These are phyloP conservation scores for Vitis hybrid DNA, from an alignment of 177 flowering plant species.

Conservation along the genomic window DNA sequence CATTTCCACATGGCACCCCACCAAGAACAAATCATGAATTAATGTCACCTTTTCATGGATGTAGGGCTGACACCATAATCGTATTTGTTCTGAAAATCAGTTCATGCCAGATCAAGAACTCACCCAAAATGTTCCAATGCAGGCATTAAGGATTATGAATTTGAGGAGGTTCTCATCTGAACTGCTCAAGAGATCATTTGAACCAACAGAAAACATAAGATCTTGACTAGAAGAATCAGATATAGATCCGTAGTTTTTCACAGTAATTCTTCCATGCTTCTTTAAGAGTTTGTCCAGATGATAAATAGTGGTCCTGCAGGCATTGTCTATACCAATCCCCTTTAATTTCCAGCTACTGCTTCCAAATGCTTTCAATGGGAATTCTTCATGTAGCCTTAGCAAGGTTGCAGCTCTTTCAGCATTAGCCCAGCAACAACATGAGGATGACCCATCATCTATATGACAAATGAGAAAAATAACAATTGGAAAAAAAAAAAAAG, in stretches of 20 bases:
- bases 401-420: slow-evolving; percentile 64
- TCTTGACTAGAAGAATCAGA: slow-evolving; percentile 52
- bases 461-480: background rate
- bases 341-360: slow-evolving; percentile 22
- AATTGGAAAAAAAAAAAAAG: background rate
- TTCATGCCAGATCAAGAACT: slow-evolving; percentile 23
- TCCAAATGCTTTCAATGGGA: slow-evolving; percentile 19
- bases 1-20: no score
- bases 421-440: slow-evolving; percentile 81
- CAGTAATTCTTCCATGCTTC: slow-evolving; percentile 50
- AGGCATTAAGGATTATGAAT: slow-evolving; percentile 50
- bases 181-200: slow-evolving; percentile 35
- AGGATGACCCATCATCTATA: slow-evolving; percentile 81
- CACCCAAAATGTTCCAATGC: slow-evolving; percentile 53
- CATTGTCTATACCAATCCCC: slow-evolving; percentile 13
- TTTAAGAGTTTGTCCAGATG: slow-evolving; percentile 48
- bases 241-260: slow-evolving; percentile 51
- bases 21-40: no score
- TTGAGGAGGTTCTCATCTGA: slow-evolving; percentile 58
- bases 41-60: no score
- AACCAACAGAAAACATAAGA: slow-evolving; percentile 39
- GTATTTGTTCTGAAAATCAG: background rate
- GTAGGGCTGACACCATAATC: background rate
- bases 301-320: slow-evolving; percentile 16
- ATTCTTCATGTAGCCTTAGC: slow-evolving; percentile 50